Conservation (phyloP, 2,329 filamentous ascomycete species). For the Nakataea oryzae region DNA sequence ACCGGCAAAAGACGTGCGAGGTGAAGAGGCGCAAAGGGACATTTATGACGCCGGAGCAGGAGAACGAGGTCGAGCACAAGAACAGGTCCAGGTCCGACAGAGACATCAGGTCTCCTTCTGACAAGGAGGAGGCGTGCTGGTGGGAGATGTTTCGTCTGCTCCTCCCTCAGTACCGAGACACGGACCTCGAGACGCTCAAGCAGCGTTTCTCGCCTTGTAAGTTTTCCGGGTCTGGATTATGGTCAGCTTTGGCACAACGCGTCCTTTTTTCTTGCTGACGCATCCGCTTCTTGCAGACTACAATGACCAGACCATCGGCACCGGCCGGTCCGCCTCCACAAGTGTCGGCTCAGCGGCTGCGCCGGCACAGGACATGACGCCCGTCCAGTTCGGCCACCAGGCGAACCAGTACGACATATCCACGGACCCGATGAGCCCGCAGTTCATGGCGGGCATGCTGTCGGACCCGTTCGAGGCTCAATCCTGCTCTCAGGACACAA, state of each 20-base stretch:
- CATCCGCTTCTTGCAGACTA: not conserved
- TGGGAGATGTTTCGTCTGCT: conserved; percentile 2
- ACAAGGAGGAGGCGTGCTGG: conserved; percentile 3
- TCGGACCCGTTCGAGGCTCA: not conserved
- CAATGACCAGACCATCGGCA: too few species aligned
- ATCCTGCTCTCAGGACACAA: not conserved
- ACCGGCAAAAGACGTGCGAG: not conserved
- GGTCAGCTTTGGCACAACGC: not conserved
- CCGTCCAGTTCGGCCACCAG: not conserved
- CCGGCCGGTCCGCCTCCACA: too few species aligned
- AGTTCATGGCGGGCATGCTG: not conserved
- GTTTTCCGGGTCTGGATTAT: not conserved
- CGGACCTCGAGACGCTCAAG: not conserved
- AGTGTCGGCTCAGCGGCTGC: too few species aligned
- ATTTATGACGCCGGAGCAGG: conserved; percentile 2
- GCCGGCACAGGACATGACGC: not conserved
- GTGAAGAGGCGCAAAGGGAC: not conserved
- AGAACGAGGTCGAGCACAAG: not conserved
- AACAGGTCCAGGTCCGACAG: not conserved
- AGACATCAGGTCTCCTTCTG: too few species aligned
- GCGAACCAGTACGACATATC: not conserved
- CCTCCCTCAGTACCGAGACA: not conserved
- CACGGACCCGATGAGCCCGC: not conserved
- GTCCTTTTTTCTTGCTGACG: not conserved
- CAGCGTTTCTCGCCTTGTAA: conserved; percentile 1